Evolutionary conservation across 768 basidiomycete species (phyloP).

Genomic region (Mycena leptocephala): DNA sequence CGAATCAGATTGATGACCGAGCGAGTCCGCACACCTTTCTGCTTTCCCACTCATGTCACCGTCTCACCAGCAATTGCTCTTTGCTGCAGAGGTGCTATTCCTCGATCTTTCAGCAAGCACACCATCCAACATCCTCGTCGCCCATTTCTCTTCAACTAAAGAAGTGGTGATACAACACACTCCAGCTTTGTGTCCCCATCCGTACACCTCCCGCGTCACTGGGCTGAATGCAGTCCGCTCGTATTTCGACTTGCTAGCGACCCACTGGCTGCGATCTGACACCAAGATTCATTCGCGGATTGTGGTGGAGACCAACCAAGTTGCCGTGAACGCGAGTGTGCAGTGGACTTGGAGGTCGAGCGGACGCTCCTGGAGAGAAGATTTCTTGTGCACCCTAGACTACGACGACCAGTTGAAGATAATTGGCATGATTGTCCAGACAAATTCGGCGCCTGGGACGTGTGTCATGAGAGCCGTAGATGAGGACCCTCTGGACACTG

Average conservation of each 20-base stretch:
- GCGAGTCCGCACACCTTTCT: no score
- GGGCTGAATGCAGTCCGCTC: slow-evolving; percentile 66
- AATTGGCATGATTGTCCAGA: slow-evolving; percentile 56
- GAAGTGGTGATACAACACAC: slow-evolving; percentile 61
- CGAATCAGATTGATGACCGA: no score
- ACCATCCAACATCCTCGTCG: slow-evolving; percentile 51
- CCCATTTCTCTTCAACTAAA: slow-evolving; percentile 58
- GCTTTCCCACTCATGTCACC: slow-evolving; percentile 28
- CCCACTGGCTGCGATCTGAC: slow-evolving; percentile 59
- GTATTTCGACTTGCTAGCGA: slow-evolving; percentile 65
- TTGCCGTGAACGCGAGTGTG: slow-evolving; percentile 55
- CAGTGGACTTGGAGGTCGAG: slow-evolving; percentile 65
- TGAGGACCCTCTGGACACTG: slow-evolving; percentile 27
- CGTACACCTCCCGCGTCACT: slow-evolving; percentile 52
- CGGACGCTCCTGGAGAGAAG: slow-evolving; percentile 59
- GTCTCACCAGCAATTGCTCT: no score
- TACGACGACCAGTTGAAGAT: slow-evolving; percentile 64
- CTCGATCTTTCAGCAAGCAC: slow-evolving; percentile 54
- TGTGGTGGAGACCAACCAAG: slow-evolving; percentile 45
- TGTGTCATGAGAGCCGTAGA: no score
- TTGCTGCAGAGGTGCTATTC: slow-evolving; percentile 55
- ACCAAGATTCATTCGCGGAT: slow-evolving; percentile 42
- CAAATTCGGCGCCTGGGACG: slow-evolving; percentile 57
- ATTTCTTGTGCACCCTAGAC: slow-evolving; percentile 61
- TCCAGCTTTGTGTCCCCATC: slow-evolving; percentile 52